A percentile compares a stretch with the other conserved stretches of the same genome.
These are phyloP conservation scores for Nemania diffusa DNA, from an alignment of 2,329 filamentous ascomycete genomes.

Conservation along the genomic window DNA sequence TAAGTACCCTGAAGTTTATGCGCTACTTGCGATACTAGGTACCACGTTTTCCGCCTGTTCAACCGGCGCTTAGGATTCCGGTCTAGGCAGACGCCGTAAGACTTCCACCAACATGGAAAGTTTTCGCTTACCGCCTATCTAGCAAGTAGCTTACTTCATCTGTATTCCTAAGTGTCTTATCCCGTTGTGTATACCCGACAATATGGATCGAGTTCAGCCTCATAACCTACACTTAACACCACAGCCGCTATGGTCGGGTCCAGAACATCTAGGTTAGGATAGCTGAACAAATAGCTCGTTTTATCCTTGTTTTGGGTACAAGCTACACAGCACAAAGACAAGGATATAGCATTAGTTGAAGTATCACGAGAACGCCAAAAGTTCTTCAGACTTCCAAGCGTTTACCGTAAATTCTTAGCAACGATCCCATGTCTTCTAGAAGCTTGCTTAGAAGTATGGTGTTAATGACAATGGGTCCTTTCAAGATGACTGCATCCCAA, in stretches of 20 bases:
- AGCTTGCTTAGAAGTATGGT: slow-evolving; percentile 6
- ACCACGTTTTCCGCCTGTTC: slow-evolving; percentile 4
- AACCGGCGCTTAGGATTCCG: slow-evolving; percentile 1
- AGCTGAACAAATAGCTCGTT: slow-evolving; percentile 22
- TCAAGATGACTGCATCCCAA: not conserved
- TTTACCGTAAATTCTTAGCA: not conserved
- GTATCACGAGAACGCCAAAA: slow-evolving; percentile 1
- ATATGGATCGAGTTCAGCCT: slow-evolving; percentile 31
- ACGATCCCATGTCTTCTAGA: slow-evolving; percentile 21
- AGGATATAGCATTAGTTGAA: not conserved
- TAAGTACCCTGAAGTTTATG: not conserved
- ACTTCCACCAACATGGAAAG: not conserved
- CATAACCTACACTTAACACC: slow-evolving; percentile 11
- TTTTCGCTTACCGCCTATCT: not conserved
- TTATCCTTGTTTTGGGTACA: slow-evolving; percentile 4
- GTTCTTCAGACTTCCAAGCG: not conserved
- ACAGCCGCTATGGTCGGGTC: slow-evolving; percentile 4
- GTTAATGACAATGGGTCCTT: not conserved
- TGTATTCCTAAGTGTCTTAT: not conserved
- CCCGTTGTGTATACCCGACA: slow-evolving; percentile 24
- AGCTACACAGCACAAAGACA: slow-evolving; percentile 1
- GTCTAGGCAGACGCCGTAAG: not conserved
- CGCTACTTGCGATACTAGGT: not conserved
- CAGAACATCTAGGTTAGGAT: slow-evolving; percentile 3
- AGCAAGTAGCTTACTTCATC: not conserved